Base-by-base conservation (phyloP, 2,329 filamentous ascomycete species). In the Grosmannia serpens region DNA sequence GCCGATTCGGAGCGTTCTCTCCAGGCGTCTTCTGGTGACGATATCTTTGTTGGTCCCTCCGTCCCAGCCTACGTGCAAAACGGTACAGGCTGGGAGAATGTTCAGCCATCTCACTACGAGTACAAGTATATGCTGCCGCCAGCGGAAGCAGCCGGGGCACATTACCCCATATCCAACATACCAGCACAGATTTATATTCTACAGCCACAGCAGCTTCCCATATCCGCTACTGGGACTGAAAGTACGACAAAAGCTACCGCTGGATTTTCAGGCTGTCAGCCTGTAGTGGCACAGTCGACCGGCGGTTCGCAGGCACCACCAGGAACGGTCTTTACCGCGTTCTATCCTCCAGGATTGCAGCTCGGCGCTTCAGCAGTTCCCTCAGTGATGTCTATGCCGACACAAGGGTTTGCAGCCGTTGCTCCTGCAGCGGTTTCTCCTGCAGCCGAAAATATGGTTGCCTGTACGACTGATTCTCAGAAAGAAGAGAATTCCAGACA, bases 91-190 rank as follows among this genome's bases (percentile, higher is more conserved):
- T 59, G 50, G 58, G 58, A 61, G 17, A 60, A 60, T 22, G 31
- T 57, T 35, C 56, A 38, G 11, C 49, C 58, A 3, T 49, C 59
- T 3, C 41, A 44, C 1, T 62, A 57, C n/a, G 57, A 61, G 11
- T 53, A 47, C 24, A 46, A 20, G 4, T 24, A 38, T 13, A 29
- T 13, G 24, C 9, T 13, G 8, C 24, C 53, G 3, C 8, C 47
- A n/a, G 13, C 47, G 2, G n/a, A 53, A 2, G 47, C 58, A 0
- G n/a, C 54, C 2, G 59, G 56, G 8, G 51, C 53, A 17, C 44
- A 54, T 1, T 63, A 61, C 24, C 17, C 61, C 4, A 27, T 61
- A 15, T 53, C 61, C 13, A 63, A 63, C 35, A 57, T 61, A 11
- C 61, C 61, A 3, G 58, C 60, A 1, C 58, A 61, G 0, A 33